These are phyloP conservation scores for Cladorrhinum sp. DNA, from an alignment of 2,329 filamentous ascomycete genomes.

Conservation along the genomic window DNA sequence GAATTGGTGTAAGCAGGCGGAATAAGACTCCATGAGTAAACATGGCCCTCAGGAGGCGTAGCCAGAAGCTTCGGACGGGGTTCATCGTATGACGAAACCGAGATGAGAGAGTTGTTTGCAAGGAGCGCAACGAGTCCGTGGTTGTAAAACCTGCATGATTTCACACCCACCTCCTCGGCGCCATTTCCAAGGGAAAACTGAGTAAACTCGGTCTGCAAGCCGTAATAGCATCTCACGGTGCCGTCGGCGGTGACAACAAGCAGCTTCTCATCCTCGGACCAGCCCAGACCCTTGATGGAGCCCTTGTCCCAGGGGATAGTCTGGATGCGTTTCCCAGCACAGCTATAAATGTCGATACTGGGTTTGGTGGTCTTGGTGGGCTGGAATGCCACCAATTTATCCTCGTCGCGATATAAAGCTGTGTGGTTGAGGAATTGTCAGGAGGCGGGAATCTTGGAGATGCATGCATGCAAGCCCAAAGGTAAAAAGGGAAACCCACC, in stretches of 20 bases:
- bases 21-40: constrained; percentile 87
- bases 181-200: constrained; percentile 90
- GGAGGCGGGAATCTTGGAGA: neutral
- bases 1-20: constrained; percentile 86
- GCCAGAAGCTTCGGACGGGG: constrained; percentile 83
- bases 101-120: constrained; percentile 79
- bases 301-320: constrained; percentile 90
- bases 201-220: constrained; percentile 90
- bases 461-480: too few species aligned
- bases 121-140: constrained; percentile 90
- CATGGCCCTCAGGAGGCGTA: constrained; percentile 68
- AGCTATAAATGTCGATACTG: constrained; percentile 91
- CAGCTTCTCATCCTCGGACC: constrained; percentile 93
- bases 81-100: constrained; percentile 86
- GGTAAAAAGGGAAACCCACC: constrained; percentile 50
- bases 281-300: constrained; percentile 81
- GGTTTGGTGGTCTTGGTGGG: constrained; percentile 70
- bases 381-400: constrained; percentile 76
- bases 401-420: constrained; percentile 88
- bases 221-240: constrained; percentile 83
- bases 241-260: constrained; percentile 87
- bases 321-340: constrained; percentile 81
- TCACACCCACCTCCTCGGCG: constrained; percentile 82
- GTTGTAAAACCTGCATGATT: constrained; percentile 84
- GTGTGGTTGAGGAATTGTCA: constrained; percentile 17